These are phyloP conservation scores for Dipodascopsis tothii DNA, from an alignment of 805 yeast genomes.

Conservation along the genomic window DNA sequence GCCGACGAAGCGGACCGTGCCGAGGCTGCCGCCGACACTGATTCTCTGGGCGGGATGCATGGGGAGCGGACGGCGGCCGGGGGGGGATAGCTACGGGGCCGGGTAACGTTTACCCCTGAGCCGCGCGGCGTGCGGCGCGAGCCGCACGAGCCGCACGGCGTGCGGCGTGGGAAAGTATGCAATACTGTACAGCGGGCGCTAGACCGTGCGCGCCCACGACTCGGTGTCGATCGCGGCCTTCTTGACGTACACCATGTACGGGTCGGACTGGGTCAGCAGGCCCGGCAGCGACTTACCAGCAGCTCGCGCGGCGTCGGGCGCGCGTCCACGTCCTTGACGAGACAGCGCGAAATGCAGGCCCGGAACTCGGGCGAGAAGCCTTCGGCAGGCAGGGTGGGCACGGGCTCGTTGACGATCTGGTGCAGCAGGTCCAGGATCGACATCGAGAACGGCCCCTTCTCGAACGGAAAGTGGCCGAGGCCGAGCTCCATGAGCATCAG, in stretches of 20 bases:
- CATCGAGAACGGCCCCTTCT: slow-evolving; percentile 34
- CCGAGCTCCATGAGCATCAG: slow-evolving; percentile 83
- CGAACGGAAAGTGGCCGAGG: slow-evolving; percentile 72
- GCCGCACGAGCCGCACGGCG: too few relatives aligned
- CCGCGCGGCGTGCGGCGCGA: too few relatives aligned
- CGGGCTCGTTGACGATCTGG: slow-evolving; percentile 85
- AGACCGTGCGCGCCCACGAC: too few relatives aligned
- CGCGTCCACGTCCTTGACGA: slow-evolving; percentile 56
- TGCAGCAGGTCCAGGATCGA: slow-evolving; percentile 87
- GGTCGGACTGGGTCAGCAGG: slow-evolving; percentile 7
- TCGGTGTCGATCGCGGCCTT: slow-evolving; percentile 8
- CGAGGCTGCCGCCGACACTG: slow-evolving; percentile 31
- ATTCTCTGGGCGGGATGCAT: neutral
- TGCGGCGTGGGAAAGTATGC: too few relatives aligned
- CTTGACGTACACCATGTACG: slow-evolving; percentile 11
- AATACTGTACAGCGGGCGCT: too few relatives aligned
- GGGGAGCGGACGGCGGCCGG: too few relatives aligned
- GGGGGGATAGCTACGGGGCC: too few relatives aligned
- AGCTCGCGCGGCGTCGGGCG: slow-evolving; percentile 72
- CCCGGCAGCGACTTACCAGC: slow-evolving; percentile 28
- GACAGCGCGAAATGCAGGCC: slow-evolving; percentile 64
- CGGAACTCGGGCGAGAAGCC: slow-evolving; percentile 47
- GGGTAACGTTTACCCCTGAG: too few relatives aligned
- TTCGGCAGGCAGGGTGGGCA: slow-evolving; percentile 58
- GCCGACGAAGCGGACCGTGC: slow-evolving; percentile 58